phyloP scores from a whole-genome alignment of 176 grass and related monocot genomes.

The Rhipidocladum racemiflorum region DNA sequence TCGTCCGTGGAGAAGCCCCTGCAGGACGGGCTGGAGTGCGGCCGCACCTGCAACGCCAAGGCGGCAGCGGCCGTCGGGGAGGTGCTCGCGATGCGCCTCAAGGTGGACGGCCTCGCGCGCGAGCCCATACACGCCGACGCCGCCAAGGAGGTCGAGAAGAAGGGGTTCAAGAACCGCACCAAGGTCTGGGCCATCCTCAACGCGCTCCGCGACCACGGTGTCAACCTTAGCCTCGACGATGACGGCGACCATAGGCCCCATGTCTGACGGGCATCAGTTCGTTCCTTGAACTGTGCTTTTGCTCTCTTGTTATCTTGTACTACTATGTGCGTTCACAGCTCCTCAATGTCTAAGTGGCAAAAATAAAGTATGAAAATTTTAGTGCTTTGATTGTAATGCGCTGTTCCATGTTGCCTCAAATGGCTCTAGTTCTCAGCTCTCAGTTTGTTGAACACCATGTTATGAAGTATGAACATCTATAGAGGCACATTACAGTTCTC shows the following conservation, averaged over 20 bases:
- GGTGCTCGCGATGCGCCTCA: slow-evolving; percentile 83
- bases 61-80: slow-evolving; percentile 70
- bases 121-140: slow-evolving; percentile 72
- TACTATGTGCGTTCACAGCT: not conserved
- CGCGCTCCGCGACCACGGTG: slow-evolving; percentile 50
- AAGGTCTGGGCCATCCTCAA: slow-evolving; percentile 86
- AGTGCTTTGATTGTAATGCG: not conserved
- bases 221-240: slow-evolving; percentile 61
- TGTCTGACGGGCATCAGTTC: slow-evolving; percentile 19
- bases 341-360: not conserved
- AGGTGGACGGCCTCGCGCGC: slow-evolving; percentile 64
- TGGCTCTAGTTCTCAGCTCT: not conserved
- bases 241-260: slow-evolving; percentile 36
- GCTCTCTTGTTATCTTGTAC: not conserved
- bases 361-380: not conserved
- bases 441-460: not conserved
- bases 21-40: slow-evolving; percentile 59
- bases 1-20: slow-evolving; percentile 84
- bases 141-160: slow-evolving; percentile 79
- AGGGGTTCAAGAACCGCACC: slow-evolving; percentile 79
- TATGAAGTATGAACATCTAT: not conserved
- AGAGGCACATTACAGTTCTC: not conserved
- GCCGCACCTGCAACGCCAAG: slow-evolving; percentile 86
- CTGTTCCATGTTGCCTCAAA: not conserved
- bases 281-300: not conserved